Base-by-base conservation (phyloP, 106 monocot genomes). In the Apostasia ramifera region DNA sequence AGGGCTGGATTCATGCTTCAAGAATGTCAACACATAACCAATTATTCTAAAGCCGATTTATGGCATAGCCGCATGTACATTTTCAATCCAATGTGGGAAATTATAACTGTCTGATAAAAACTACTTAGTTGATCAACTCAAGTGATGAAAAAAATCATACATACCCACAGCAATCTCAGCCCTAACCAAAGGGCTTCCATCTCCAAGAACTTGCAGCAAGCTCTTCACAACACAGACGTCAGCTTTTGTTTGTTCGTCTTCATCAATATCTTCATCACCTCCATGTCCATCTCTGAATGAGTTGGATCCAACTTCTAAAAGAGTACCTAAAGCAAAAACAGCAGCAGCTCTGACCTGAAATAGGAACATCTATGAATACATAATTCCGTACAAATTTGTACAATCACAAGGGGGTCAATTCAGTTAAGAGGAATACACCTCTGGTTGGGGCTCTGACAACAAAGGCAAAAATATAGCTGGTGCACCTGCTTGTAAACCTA, bases 181-280 rank as follows among this genome's bases (percentile, higher is more conserved):
- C 59, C 95, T 81, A 77, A 95, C 95, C n/a, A 95, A 80, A 44
- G 95, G 89, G 68, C 91, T 95, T 66, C 95, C 92, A 84, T 95
- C 95, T 40, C 72, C 74, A 81, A 72, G 78, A 74, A 75, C 75
- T 74, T 84, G 86, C n/a, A 95, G 73, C 53, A 95, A 73, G 51
- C 68, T 84, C 63, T 79, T 82, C 44, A 86, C 78, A 66, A 95
- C 84, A 71, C 69, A 71, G 39, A 92, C 61, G 40, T 95, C 95
- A 70, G 84, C 79, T 70, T 84, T 95, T n/a, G 68, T 55, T 77
- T 92, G 86, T 75, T 92, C 91, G 78, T 92, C 95, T 81, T 82
- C 88, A 82, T 91, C 92, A 79, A 66, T 68, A 43, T 95, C 95
- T 48, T 86, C 88, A 69, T 90, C 90, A 66, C 62, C 80, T 63